phyloP scores from a whole-genome alignment of 371 early-diverging fungal species.

The Haplosporangium sp. region DNA sequence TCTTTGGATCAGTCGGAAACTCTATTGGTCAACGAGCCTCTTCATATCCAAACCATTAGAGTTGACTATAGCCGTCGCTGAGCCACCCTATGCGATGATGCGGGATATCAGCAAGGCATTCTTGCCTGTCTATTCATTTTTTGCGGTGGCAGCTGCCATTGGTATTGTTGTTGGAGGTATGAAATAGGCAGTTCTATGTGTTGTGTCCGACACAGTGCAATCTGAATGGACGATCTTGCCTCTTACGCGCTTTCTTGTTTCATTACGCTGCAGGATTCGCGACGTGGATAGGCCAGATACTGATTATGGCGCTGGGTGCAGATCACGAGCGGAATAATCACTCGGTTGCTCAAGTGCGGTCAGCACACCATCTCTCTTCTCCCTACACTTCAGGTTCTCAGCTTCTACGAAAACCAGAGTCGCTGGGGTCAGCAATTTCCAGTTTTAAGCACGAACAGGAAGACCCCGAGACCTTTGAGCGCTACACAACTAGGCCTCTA shows the following conservation, averaged over 20 bases:
- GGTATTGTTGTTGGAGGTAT: constrained; percentile 48
- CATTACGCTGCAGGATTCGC: constrained; percentile 18
- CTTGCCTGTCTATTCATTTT: constrained; percentile 47
- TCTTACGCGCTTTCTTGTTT: neutral
- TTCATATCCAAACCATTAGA: constrained; percentile 14
- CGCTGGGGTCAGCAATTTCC: no score
- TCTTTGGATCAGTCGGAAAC: constrained; percentile 4
- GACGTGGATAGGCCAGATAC: constrained; percentile 34
- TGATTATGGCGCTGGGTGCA: constrained; percentile 37
- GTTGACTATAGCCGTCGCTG: constrained; percentile 6
- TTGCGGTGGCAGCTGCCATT: constrained; percentile 35
- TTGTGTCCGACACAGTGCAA: no score
- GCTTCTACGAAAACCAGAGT: no score
- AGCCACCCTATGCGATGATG: constrained; percentile 25
- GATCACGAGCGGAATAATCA: constrained; percentile 4
- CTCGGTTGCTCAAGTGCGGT: neutral
- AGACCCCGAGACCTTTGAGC: neutral
- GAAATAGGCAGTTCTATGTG: no score
- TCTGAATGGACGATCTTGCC: no score
- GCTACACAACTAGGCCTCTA: neutral
- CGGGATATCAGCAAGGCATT: constrained; percentile 40
- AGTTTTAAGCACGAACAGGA: no score
- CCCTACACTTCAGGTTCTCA: neutral
- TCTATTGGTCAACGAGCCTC: constrained; percentile 3
- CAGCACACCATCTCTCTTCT: neutral